Evolutionary conservation across 176 grass and related monocot genomes (phyloP), one percentile per base, ranked within the genome.

Genomic region (Oryza nivara): DNA sequence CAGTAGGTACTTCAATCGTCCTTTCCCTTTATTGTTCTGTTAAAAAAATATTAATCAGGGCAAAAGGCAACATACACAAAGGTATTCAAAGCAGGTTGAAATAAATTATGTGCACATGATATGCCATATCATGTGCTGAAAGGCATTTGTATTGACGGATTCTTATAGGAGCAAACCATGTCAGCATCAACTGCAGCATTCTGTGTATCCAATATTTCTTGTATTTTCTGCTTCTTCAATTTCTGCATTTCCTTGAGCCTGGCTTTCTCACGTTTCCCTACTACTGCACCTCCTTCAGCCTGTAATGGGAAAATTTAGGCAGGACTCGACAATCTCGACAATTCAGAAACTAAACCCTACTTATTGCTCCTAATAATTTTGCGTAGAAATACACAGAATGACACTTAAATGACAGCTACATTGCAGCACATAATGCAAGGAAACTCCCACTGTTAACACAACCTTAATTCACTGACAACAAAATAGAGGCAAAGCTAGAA

Each of bases 11-110:
- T 92, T 97, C 65, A 97, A 72, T 17, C 92, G 95, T 41, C 95
- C 95, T 80, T 94, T 91, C 34, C 95, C 95, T 47, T 92, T 97
- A 30, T 91, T 94, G 87, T 97, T 97, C 95, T 97, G 84, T 25
- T 9, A 68, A 86, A 60, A 60, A 30, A 61, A 78, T 58, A 74
- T 28, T 71, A 1, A 74, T 80, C 45, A 87, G 69, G 47, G 30
- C 54, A 75, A 35, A 74, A 86, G 61, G 48, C 32, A 80, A n/a
- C 45, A 72, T 4, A 45, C 10, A 73, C 16, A 71, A 4, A 72
- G 67, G 56, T 63, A 77, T 30, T 26, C 80, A 11, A 78, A 61
- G 36, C 6, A 49, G 17, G 52, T 35, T 0, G 69, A 28, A 70
- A 49, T 38, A 81, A 35, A 72, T 35, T 30, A 70, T 73, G 22